These are phyloP conservation scores for Coprinopsis cinerea DNA, from an alignment of 768 basidiomycete genomes.

Conservation along the genomic window DNA sequence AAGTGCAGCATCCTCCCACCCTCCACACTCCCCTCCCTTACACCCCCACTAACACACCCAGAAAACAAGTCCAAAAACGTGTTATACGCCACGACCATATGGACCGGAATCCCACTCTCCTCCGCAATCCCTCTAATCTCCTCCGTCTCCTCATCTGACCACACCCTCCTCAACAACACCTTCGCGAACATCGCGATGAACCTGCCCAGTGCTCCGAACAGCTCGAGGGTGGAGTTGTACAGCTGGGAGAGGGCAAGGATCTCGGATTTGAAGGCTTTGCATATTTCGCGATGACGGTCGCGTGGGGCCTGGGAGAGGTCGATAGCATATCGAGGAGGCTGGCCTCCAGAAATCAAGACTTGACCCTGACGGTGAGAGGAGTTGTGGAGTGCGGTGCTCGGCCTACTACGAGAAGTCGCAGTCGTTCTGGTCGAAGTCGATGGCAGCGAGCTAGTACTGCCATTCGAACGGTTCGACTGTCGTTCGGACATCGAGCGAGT, in stretches of 20 bases:
- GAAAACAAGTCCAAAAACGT: slow-evolving; percentile 34
- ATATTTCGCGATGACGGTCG: slow-evolving; percentile 26
- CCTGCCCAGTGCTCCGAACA: slow-evolving; percentile 20
- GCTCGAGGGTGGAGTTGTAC: slow-evolving; percentile 22
- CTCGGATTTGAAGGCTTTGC: slow-evolving; percentile 22
- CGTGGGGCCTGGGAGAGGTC: slow-evolving; percentile 28
- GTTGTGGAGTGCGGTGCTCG: too few species aligned
- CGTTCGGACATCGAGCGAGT: too few species aligned
- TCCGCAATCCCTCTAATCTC: slow-evolving; percentile 29
- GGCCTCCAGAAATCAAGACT: background rate
- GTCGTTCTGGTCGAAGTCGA: too few species aligned
- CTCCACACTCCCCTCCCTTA: background rate
- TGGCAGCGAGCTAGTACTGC: too few species aligned
- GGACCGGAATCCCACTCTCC: slow-evolving; percentile 22
- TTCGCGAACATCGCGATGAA: slow-evolving; percentile 21
- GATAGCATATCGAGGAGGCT: slow-evolving; percentile 18
- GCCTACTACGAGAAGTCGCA: too few species aligned
- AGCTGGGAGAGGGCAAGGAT: slow-evolving; percentile 22
- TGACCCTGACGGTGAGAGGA: too few species aligned
- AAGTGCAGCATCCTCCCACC: slow-evolving; percentile 28
- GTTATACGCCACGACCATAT: slow-evolving; percentile 33
- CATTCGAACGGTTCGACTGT: too few species aligned
- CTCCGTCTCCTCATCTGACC: slow-evolving; percentile 26
- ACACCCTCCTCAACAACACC: slow-evolving; percentile 22
- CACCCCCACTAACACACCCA: slow-evolving; percentile 34